These are phyloP conservation scores for Tanacetum coccineum DNA, from an alignment of 129 eudicot genomes.

Conservation along the genomic window DNA sequence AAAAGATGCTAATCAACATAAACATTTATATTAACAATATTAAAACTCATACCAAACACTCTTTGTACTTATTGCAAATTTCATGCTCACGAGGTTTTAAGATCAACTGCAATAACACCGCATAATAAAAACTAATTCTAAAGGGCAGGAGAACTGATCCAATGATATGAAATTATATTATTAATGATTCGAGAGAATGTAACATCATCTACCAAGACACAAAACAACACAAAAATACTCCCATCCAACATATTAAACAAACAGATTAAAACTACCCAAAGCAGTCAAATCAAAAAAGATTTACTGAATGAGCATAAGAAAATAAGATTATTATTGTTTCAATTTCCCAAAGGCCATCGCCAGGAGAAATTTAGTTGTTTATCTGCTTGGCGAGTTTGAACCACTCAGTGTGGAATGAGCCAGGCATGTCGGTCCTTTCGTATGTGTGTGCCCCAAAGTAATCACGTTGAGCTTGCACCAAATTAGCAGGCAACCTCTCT, in stretches of 20 bases:
- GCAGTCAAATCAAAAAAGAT: conserved; percentile 10
- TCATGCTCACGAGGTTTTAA: no score
- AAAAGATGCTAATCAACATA: no score
- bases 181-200: background rate
- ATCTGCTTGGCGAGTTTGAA: conserved; percentile 50
- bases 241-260: conserved; percentile 15
- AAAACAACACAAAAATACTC: conserved; percentile 13
- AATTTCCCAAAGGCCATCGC: background rate
- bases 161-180: background rate
- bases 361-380: conserved; percentile 15
- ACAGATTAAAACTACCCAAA: conserved; percentile 4
- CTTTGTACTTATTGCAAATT: no score
- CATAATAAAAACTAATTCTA: no score
- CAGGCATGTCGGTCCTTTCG: conserved; percentile 47
- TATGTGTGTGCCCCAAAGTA: conserved; percentile 63
- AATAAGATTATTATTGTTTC: conserved; percentile 13
- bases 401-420: conserved; percentile 59
- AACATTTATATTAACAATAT: no score
- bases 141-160: background rate
- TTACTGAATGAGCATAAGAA: conserved; percentile 8
- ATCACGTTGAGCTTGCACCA: conserved; percentile 66
- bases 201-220: conserved; percentile 6
- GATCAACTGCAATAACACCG: no score
- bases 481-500: conserved; percentile 54
- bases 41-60: no score